phyloP scores from a whole-genome alignment of 495 filamentous ascomycete genomes.

The Neurospora sp. region DNA sequence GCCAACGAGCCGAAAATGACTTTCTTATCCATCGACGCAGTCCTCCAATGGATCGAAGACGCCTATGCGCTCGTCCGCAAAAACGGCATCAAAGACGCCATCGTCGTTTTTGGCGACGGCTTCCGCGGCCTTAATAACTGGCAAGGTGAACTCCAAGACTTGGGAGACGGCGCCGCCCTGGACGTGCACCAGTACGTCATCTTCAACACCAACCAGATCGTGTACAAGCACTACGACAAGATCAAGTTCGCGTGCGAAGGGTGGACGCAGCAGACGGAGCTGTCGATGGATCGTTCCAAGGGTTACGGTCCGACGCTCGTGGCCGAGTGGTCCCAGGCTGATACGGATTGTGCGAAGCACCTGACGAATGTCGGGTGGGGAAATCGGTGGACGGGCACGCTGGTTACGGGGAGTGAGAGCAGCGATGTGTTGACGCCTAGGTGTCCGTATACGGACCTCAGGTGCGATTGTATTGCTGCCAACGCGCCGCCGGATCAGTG shows the following conservation, averaged over 20 bases:
- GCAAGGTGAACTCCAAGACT: constrained; percentile 54
- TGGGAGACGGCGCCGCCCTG: constrained; percentile 50
- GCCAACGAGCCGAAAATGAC: constrained; percentile 85
- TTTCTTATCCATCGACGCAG: constrained; percentile 41
- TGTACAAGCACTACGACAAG: constrained; percentile 61
- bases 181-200: constrained; percentile 94
- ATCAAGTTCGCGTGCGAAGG: constrained; percentile 74
- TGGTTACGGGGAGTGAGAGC: constrained; percentile 43
- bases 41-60: constrained; percentile 58
- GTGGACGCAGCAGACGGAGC: constrained; percentile 69
- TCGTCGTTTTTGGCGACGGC: constrained; percentile 69
- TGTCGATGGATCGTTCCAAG: constrained; percentile 56
- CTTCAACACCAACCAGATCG: constrained; percentile 70
- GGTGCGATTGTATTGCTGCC: constrained; percentile 64
- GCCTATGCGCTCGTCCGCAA: constrained; percentile 55
- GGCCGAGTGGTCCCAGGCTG: constrained; percentile 96
- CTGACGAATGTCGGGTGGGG: constrained; percentile 87
- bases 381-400: constrained; percentile 82
- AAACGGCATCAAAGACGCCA: constrained; percentile 55
- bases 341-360: constrained; percentile 84
- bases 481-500: constrained; percentile 64
- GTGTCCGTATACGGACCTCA: constrained; percentile 54
- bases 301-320: constrained; percentile 96
- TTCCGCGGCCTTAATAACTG: constrained; percentile 74
- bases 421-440: constrained; percentile 47